Conservation (phyloP, 129 eudicot species). For the Tagetes erecta region DNA sequence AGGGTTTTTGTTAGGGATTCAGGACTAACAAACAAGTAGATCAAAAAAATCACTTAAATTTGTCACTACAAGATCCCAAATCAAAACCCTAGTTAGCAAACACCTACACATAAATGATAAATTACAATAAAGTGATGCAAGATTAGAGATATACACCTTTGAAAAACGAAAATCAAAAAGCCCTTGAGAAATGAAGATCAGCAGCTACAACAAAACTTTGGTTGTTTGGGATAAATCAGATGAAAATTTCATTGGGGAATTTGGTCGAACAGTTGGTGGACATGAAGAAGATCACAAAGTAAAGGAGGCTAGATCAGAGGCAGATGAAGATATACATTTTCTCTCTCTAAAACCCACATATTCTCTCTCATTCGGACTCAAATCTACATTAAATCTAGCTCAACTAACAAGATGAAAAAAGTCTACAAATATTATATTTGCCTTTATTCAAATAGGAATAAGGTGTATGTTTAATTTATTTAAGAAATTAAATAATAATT, state of each 20-base stretch:
- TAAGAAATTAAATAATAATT: slow-evolving; percentile 19
- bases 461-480: slow-evolving; percentile 8
- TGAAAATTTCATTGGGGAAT: slow-evolving; percentile 26
- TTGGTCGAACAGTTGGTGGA: slow-evolving; percentile 39
- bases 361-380: slow-evolving; percentile 44
- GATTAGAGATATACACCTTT: slow-evolving; percentile 52
- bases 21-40: slow-evolving; percentile 26
- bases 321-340: slow-evolving; percentile 31
- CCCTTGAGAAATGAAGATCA: slow-evolving; percentile 23
- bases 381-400: slow-evolving; percentile 56
- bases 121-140: slow-evolving; percentile 24
- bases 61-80: neutral
- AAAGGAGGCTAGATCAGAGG: slow-evolving; percentile 42
- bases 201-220: neutral
- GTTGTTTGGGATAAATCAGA: slow-evolving; percentile 9
- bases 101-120: neutral
- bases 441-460: slow-evolving; percentile 3
- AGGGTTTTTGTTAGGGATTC: slow-evolving; percentile 21
- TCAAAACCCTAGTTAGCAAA: slow-evolving; percentile 17
- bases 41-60: slow-evolving; percentile 15
- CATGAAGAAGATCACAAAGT: slow-evolving; percentile 49
- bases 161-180: slow-evolving; percentile 18
- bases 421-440: slow-evolving; percentile 28
- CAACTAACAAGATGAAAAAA: slow-evolving; percentile 46
- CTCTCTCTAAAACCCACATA: slow-evolving; percentile 28